Conservation (phyloP, 2,329 filamentous ascomycete species). For the Cordyceps pruinosa region DNA sequence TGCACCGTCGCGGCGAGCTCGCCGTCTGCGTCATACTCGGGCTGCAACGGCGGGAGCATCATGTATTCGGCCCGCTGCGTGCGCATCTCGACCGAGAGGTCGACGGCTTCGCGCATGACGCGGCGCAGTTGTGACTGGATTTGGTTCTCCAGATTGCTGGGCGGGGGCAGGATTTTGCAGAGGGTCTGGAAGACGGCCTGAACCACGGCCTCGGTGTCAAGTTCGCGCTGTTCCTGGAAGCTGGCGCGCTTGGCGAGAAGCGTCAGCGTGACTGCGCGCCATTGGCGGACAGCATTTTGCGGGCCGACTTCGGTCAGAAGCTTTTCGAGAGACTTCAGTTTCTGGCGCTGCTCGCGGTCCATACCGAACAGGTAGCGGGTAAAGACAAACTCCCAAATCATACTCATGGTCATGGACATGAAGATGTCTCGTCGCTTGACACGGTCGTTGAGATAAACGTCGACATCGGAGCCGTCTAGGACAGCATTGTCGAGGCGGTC, state of each 20-base stretch:
- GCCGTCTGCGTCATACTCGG: constrained; percentile 89
- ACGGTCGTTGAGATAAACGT: constrained; percentile 79
- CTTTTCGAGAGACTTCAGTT: constrained; percentile 94
- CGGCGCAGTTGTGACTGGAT: constrained; percentile 79
- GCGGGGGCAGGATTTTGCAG: constrained; percentile 78
- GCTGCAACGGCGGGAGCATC: constrained; percentile 92
- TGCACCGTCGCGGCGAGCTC: constrained; percentile 80
- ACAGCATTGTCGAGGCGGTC: constrained; percentile 91
- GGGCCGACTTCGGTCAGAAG: constrained; percentile 83
- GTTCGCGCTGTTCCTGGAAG: constrained; percentile 77
- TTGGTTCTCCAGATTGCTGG: constrained; percentile 69
- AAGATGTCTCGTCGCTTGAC: constrained; percentile 87
- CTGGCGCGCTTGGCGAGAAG: constrained; percentile 71
- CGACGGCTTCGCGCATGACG: constrained; percentile 82
- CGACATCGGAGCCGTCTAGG: constrained; percentile 88
- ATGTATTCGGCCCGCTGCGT: constrained; percentile 95
- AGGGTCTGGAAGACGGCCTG: constrained; percentile 77
- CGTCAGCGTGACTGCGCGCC: constrained; percentile 91
- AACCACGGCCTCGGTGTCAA: constrained; percentile 93
- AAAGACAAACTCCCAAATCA: constrained; percentile 99
- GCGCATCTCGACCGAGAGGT: constrained; percentile 93
- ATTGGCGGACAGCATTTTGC: constrained; percentile 83
- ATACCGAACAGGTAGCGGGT: constrained; percentile 97
- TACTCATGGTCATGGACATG: constrained; percentile 98
- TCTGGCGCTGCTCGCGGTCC: constrained; percentile 95